phyloP scores from a whole-genome alignment of 495 filamentous ascomycete species.

The Penicillium taxi region DNA sequence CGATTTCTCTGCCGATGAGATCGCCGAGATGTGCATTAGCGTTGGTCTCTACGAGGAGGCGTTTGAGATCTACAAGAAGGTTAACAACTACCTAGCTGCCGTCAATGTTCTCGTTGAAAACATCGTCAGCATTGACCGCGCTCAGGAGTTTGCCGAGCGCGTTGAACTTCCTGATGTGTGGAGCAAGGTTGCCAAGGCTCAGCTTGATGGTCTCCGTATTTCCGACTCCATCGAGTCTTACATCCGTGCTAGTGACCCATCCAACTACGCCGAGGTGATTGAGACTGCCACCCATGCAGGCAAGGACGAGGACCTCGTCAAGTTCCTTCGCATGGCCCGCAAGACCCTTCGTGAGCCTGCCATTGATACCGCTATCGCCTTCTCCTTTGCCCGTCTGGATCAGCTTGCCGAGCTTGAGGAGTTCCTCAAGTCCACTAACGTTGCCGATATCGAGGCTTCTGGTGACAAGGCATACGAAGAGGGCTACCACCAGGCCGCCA shows the following conservation, averaged over 20 bases:
- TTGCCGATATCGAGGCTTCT: constrained; percentile 88
- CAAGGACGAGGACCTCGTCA: constrained; percentile 97
- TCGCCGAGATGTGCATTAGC: constrained; percentile 86
- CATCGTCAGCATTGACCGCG: constrained; percentile 95
- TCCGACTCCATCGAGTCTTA: constrained; percentile 94
- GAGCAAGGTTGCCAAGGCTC: constrained; percentile 98
- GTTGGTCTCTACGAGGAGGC: constrained; percentile 95
- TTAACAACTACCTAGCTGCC: constrained; percentile 76
- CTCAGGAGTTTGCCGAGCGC: constrained; percentile 92
- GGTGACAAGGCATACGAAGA: constrained; percentile 97
- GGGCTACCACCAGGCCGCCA: constrained; percentile 90
- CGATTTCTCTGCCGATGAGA: constrained; percentile 85
- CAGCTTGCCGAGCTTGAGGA: constrained; percentile 92
- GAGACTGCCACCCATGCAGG: constrained; percentile 92
- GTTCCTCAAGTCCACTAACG: constrained; percentile 89
- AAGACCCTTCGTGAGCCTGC: constrained; percentile 91
- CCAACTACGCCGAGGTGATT: constrained; percentile 92
- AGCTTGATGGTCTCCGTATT: constrained; percentile 91
- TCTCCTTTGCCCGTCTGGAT: constrained; percentile 85
- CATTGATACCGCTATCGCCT: constrained; percentile 89
- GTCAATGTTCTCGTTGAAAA: constrained; percentile 92
- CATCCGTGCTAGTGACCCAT: constrained; percentile 86
- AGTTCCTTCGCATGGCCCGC: constrained; percentile 92
- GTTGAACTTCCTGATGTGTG: constrained; percentile 96
- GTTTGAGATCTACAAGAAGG: constrained; percentile 98